Evolutionary conservation across 306 rosid genomes (phyloP).

Genomic region (Acacia confusa): DNA sequence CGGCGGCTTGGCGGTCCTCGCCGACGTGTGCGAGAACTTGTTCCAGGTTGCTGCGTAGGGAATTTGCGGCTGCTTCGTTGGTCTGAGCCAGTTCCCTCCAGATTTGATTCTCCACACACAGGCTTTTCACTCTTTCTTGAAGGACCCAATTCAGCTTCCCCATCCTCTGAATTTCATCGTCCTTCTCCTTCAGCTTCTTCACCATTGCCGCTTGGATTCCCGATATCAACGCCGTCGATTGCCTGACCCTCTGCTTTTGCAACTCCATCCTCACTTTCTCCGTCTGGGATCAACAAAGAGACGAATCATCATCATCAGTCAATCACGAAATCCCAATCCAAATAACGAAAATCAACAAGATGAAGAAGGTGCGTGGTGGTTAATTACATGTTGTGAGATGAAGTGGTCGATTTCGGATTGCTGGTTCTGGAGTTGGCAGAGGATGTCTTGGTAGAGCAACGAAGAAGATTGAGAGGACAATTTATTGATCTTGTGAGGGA

Average conservation of each 20-base stretch:
- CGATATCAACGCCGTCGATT: constrained; percentile 51
- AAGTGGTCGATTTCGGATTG: constrained; percentile 33
- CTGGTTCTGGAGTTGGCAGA: constrained; percentile 34
- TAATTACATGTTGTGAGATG: constrained; percentile 27
- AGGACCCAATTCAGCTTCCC: constrained; percentile 69
- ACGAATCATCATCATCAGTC: background rate
- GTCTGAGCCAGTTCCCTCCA: constrained; percentile 81
- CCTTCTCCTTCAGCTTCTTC: constrained; percentile 70
- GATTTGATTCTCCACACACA: constrained; percentile 71
- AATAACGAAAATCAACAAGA: too few species aligned
- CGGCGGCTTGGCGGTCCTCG: constrained; percentile 19
- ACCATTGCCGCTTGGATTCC: constrained; percentile 54
- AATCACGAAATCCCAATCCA: background rate
- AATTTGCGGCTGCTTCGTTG: constrained; percentile 76
- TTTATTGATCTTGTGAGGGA: constrained; percentile 25
- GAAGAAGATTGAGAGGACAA: background rate
- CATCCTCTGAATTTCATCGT: constrained; percentile 75
- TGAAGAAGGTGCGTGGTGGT: background rate
- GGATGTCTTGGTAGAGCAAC: constrained; percentile 13
- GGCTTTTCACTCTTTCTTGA: constrained; percentile 57
- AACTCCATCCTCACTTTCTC: constrained; percentile 70
- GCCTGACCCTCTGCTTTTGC: constrained; percentile 53
- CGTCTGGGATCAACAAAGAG: constrained; percentile 45
- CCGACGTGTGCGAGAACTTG: constrained; percentile 57
- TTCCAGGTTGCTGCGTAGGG: constrained; percentile 63